These are phyloP conservation scores for Mycena amicta DNA, from an alignment of 768 basidiomycete species.

Conservation along the genomic window DNA sequence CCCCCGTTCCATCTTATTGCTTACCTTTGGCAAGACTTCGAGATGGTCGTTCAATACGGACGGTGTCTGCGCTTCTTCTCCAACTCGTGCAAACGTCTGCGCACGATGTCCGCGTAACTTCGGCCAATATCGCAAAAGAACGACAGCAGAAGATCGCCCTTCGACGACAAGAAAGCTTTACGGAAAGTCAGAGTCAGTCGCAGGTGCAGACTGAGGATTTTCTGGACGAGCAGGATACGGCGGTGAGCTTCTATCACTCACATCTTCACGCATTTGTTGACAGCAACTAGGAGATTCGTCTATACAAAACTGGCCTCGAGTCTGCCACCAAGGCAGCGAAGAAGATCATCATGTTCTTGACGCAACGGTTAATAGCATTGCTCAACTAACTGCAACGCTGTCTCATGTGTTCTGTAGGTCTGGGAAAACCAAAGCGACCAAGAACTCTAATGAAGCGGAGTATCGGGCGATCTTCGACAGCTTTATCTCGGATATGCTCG, in stretches of 20 bases:
- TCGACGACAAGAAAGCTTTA: slow-evolving; percentile 63
- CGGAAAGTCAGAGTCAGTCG: slow-evolving; percentile 44
- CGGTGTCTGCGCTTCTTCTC: slow-evolving; percentile 88
- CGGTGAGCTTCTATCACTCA: slow-evolving; percentile 44
- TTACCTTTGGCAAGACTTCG: slow-evolving; percentile 60
- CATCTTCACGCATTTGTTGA: not conserved
- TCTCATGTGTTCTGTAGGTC: slow-evolving; percentile 46
- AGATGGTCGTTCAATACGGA: slow-evolving; percentile 90
- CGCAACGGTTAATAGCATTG: slow-evolving; percentile 50
- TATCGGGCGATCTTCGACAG: slow-evolving; percentile 93
- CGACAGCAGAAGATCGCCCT: slow-evolving; percentile 65
- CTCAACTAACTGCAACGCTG: not conserved
- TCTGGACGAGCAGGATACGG: slow-evolving; percentile 68
- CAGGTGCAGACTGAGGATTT: slow-evolving; percentile 45
- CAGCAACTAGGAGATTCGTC: slow-evolving; percentile 58
- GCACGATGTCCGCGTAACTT: slow-evolving; percentile 79
- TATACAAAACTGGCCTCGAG: slow-evolving; percentile 75
- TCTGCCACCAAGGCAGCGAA: slow-evolving; percentile 84
- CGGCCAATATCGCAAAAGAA: slow-evolving; percentile 59
- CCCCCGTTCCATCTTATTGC: not conserved
- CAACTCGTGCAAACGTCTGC: slow-evolving; percentile 97
- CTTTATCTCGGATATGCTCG: slow-evolving; percentile 83
- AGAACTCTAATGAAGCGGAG: slow-evolving; percentile 92
- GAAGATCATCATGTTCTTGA: slow-evolving; percentile 78
- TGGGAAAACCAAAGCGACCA: slow-evolving; percentile 84